phyloP scores from a whole-genome alignment of 371 early-diverging fungal genomes.

The Mucor indicus region DNA sequence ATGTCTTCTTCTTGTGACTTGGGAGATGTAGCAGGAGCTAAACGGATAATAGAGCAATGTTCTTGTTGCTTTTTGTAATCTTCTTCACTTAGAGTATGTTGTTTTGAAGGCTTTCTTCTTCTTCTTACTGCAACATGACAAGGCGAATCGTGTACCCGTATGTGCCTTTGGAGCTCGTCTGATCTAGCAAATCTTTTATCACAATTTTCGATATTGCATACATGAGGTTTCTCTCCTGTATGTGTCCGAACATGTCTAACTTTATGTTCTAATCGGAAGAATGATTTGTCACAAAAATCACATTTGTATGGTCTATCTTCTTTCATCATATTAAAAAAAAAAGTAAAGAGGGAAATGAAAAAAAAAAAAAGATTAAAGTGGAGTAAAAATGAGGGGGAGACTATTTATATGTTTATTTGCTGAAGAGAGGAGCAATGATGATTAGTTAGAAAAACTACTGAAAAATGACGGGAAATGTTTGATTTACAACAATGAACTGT shows the following conservation, averaged over 20 bases:
- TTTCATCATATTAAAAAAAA: neutral
- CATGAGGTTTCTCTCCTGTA: constrained; percentile 86
- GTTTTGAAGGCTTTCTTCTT: constrained; percentile 16
- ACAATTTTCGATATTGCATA: constrained; percentile 69
- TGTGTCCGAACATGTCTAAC: constrained; percentile 85
- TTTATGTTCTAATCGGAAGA: constrained; percentile 75
- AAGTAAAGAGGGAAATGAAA: no score
- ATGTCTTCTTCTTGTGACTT: neutral
- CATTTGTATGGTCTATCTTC: constrained; percentile 59
- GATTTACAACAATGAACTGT: no score
- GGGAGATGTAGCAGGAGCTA: constrained; percentile 7
- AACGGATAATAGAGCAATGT: constrained; percentile 42
- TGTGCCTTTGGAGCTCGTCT: constrained; percentile 83
- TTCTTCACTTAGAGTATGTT: constrained; percentile 23
- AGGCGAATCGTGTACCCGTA: constrained; percentile 55
- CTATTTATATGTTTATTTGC: no score
- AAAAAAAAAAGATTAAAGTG: no score
- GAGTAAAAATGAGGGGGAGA: no score
- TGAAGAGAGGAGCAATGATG: no score
- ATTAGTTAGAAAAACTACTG: no score
- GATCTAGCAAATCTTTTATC: constrained; percentile 82
- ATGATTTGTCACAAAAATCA: constrained; percentile 72
- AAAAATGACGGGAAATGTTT: no score
- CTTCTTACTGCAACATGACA: constrained; percentile 18
- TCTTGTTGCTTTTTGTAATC: constrained; percentile 38